Evolutionary conservation across 169 alveolate genomes (phyloP), one percentile per base, ranked within the genome.

Genomic region (Plasmodium gonderi): DNA sequence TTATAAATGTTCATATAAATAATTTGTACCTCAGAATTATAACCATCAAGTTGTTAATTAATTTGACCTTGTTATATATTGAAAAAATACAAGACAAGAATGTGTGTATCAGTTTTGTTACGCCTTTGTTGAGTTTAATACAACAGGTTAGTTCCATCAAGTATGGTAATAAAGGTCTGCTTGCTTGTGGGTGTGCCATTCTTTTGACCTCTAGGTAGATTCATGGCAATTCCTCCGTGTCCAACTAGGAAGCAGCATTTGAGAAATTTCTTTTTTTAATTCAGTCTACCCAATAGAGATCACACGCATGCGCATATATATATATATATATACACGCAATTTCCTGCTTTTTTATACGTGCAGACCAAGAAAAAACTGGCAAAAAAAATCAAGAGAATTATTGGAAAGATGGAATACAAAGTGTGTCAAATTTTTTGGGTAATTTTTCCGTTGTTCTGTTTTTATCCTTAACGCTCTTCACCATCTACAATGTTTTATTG

Each of bases 381-480:
- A 29, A 64, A 77, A 5, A 89, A 76, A 89, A 77, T 89, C 49
- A 89, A 89, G 67, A 64, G 26, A 9, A 60, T 89, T 14, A 89
- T 76, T 8, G 54, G 45, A 26, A 89, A 65, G 51, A 78, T 89
- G 90, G 94, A 89, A 45, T 89, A 89, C 67, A 89, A 89, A 89
- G 94, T 78, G 81, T 89, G 94, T 36, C 94, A 89, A 44, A 89
- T 89, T 0, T 89, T 89, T 47, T 89, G 94, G 94, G 92, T 85
- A 85, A 36, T 11, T 11, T n/a, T 11, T 12, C 33, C 29, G 11
- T 3, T 54, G 69, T 1, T n/a, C n/a, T n/a, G n/a, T n/a, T n/a
- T n/a, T n/a, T n/a, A n/a, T n/a, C n/a, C n/a, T n/a, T n/a, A n/a
- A n/a, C n/a, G n/a, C n/a, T n/a, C n/a, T n/a, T n/a, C n/a, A n/a